Evolutionary conservation across 2,329 filamentous ascomycete species (phyloP), one percentile per base, ranked within the genome.

Genomic region (Curvularia hawaiiensis): DNA sequence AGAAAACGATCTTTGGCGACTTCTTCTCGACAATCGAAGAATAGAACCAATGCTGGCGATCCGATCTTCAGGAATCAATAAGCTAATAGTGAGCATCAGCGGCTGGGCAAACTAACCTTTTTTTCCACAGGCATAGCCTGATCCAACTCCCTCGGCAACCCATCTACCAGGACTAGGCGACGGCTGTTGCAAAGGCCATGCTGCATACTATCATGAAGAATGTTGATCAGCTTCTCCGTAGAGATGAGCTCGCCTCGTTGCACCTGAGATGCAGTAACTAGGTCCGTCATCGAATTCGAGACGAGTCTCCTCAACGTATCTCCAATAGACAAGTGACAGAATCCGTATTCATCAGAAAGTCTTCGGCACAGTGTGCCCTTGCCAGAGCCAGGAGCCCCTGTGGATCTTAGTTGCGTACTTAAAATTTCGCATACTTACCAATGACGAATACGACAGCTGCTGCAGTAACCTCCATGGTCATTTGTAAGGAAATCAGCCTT

Each of bases 351-450:
- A 9, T 63, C 43, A 10, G 66, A 55, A 24, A 69, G 61, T 14
- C 31, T 47, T n/a, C 44, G 49, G 58, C 72, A 74, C 6, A 74
- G 61, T 2, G 22, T 24, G 22, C 22, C 22, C 22, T 24, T 24
- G 22, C 22, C 74, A 26, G 72, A 64, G 28, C 70, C 72, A 18
- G 73, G 75, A 26, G 66, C 59, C 12, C 71, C 73, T 60, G 58
- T 31, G 48, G 12, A 20, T 4, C 31, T 39, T 62, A 51, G 56
- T 52, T 10, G 11, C 33, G 41, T 52, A 44, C 54, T 52, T 41
- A 58, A 14, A 26, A 28, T 28, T 9, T 49, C 12, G 18, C 7
- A 35, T 24, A 48, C 54, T 24, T 52, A 60, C 58, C 54, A 49
- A 62, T 50, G 28, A 60, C 57, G 51, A 60, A 62, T 2, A 62